Evolutionary conservation across 192 early-diverging fungal genomes (phyloP), one percentile per base, ranked within the genome.

Genomic region (Coemansia sp.): DNA sequence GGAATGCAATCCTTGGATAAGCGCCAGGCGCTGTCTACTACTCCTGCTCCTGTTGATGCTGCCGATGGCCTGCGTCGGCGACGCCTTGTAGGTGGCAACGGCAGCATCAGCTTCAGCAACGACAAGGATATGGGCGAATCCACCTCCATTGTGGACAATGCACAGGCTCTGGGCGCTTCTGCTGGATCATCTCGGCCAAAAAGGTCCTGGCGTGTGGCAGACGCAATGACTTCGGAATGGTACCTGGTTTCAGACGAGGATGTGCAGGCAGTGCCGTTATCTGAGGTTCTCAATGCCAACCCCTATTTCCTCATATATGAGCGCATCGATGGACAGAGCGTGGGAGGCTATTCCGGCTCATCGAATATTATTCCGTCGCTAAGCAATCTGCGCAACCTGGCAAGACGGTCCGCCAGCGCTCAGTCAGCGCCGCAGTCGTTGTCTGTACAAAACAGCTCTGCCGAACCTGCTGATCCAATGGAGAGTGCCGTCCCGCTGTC

Each of bases 301-400:
- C 90, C 90, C 6, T 92, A 90, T 55, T 82, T 92, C 82, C 77
- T 89, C 19, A 65, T 92, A 16, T 92, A 92, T 64, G 89, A 92
- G 68, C 88, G 75, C 48, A 72, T 81, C 11, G 78, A 81, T 39
- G 63, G 67, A 18, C 63, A 73, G 26, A 69, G 69, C 36, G 37
- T 74, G 10, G 48, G 61, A 2, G 67, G 57, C 18, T 81, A 81
- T 48, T 52, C 65, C 1, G 73, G 73, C 8, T 69, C 78, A 13
- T 74, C 78, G 13, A 66, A 73, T n/a, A 76, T 81, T 8, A 56
- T 81, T 22, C 73, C 78, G 22, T 76, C 78, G 39, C 67, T 81
- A 26, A 69, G 70, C 8, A 81, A 81, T 48, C 51, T 81, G 54
- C 73, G 78, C 63, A 75, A 69, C 6, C 61, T 81, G 16, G 78